Evolutionary conservation across 768 basidiomycete genomes (phyloP), one percentile per base, ranked within the genome.

Genomic region (Cyathus striatus): DNA sequence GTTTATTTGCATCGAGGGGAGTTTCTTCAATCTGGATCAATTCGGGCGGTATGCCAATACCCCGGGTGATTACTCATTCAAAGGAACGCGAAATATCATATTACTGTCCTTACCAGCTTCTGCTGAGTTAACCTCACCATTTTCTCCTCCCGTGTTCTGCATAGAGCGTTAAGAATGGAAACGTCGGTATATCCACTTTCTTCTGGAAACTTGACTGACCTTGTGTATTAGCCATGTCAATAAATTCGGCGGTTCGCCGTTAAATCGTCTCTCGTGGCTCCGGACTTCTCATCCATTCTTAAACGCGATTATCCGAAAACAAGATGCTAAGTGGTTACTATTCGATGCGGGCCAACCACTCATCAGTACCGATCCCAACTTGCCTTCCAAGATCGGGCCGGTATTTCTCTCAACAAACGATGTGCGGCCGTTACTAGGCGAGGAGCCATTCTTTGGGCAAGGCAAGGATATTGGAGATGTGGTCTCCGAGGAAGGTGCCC

Each of bases 221-320:
- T n/a, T n/a, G n/a, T n/a, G n/a, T n/a, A n/a, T n/a, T 40, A 64
- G 62, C 40, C 58, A 57, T 46, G 56, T 66, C 23, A 71, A 72
- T 47, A 59, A 63, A 52, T 73, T 66, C 51, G 61, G 67, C 5
- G 83, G 85, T 30, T 86, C 88, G 42, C 80, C 86, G 33, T 64
- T 90, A 23, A 90, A 90, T 59, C 82, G 90, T 13, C 71, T 91
- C 16, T 81, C 86, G 1, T 92, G 92, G 82, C 72, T 93, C 25
- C 75, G 90, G 21, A 62, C 80, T 3, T 90, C 87, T 12, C 76
- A 79, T 22, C 59, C 74, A 6, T 90, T 93, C 62, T 72, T 97
- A 38, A 88, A 90, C 45, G 70, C 81, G 16, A 71, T 92, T 50
- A 65, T 85, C 26, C 59, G 55, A 13, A 69, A 78, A 10, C 74